Base-by-base conservation (phyloP, 805 yeast genomes). In the Saccharomycopsis schoenii region DNA sequence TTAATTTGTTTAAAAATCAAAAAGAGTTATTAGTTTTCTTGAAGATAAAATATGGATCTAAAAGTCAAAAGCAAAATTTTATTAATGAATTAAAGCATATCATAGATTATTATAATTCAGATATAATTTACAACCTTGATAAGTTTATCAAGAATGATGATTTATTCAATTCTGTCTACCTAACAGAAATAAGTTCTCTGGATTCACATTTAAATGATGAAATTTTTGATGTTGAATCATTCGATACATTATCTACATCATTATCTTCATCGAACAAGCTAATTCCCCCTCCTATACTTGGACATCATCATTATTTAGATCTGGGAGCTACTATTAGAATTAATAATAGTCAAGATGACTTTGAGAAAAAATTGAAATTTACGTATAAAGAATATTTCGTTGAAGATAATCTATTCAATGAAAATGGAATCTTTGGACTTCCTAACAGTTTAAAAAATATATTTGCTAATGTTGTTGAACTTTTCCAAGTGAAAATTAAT, bases 131-230 rank as follows among this genome's bases (percentile, higher is more conserved):
- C n/a, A 47, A 47, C 21, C 52, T 47, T 58, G 19, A 34, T 41
- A 0, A 84, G 88, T 24, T 77, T 90, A 70, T 85, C 94, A 1
- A 88, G 89, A 96, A 89, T 86, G 56, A 84, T 92, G 6, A 88
- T 90, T 58, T 96, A 90, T 73, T 85, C 89, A 58, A 92, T 89
- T 15, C 51, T 9, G 50, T 2, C 11, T 10, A n/a, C 4, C 41
- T 34, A 5, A 19, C 56, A 12, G 56, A 37, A 19, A 34, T 10
- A 3, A 19, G 9, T 54, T 36, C 39, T n/a, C 56, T 37, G 56
- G 56, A 34, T 19, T 37, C 56, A 2, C 12, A 12, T 15, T 4
- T 19, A 10, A 17, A 17, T 54, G n/a, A 29, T 36, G 41, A 37
- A 17, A 54, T 19, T 19, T 54, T 37, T 52, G 56, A 29, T 52